A percentile compares a stretch with the other conserved stretches of the same genome.
Evolutionary conservation across 768 basidiomycete genomes (phyloP).

Genomic region (Kwoniella shandongensis): DNA sequence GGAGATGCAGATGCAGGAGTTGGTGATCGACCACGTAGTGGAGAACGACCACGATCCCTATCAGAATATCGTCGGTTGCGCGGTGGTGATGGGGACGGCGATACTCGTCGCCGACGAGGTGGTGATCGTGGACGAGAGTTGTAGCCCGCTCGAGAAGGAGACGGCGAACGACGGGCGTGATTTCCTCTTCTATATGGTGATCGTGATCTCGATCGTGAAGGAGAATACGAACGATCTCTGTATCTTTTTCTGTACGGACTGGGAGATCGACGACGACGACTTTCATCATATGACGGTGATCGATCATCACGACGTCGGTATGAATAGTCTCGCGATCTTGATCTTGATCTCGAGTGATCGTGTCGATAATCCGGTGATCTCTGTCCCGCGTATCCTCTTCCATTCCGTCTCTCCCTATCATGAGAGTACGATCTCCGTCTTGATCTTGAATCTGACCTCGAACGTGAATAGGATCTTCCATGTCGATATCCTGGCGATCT

Average conservation of each 20-base stretch:
- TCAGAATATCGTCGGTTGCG: not conserved
- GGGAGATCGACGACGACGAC: constrained; percentile 17
- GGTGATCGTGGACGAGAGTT: constrained; percentile 7
- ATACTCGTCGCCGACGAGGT: constrained; percentile 2
- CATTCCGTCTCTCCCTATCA: constrained; percentile 1
- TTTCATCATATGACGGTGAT: constrained; percentile 16
- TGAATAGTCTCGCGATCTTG: constrained; percentile 14
- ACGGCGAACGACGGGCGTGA: constrained; percentile 8
- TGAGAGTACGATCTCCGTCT: constrained; percentile 3
- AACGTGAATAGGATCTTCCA: constrained; percentile 5
- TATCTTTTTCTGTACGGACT: constrained; percentile 16
- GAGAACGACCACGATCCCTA: not conserved
- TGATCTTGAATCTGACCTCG: constrained; percentile 8
- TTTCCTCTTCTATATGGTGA: constrained; percentile 5
- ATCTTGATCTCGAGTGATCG: not conserved
- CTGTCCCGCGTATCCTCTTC: constrained; percentile 1
- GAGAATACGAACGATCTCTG: constrained; percentile 14
- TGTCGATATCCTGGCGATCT: constrained; percentile 21
- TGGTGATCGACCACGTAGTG: not conserved
- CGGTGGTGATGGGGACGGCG: not conserved
- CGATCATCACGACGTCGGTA: not conserved
- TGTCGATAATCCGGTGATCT: not conserved
- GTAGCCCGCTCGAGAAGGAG: not conserved
- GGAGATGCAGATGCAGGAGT: constrained; percentile 8
- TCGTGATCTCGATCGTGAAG: constrained; percentile 18